These are phyloP conservation scores for Paraphoma chrysanthemicola DNA, from an alignment of 2,329 filamentous ascomycete genomes.

Conservation along the genomic window DNA sequence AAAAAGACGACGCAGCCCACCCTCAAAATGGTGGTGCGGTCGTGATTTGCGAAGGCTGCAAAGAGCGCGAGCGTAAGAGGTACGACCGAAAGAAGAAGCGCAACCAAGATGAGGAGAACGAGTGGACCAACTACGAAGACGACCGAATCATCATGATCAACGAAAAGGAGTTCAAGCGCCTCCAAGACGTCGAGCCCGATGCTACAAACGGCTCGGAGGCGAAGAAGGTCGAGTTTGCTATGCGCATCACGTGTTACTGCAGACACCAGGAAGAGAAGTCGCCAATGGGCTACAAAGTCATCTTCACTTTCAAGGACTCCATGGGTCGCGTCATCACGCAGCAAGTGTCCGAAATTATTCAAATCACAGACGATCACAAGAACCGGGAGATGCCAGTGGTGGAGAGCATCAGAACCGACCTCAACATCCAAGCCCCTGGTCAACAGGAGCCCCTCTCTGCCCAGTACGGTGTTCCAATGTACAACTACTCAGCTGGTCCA, in stretches of 20 bases:
- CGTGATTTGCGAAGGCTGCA: conserved; percentile 89
- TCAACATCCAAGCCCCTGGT: conserved; percentile 24
- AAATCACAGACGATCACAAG: conserved; percentile 98
- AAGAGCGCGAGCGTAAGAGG: conserved; percentile 87
- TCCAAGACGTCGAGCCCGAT: conserved; percentile 35
- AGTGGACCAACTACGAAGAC: conserved; percentile 66
- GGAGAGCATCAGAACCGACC: conserved; percentile 25
- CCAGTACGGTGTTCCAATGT: conserved; percentile 23
- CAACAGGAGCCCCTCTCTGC: conserved; percentile 18
- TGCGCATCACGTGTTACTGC: conserved; percentile 98
- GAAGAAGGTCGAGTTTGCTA: conserved; percentile 82
- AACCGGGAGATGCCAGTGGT: conserved; percentile 52
- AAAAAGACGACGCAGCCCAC: conserved; percentile 70
- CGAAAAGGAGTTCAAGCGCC: conserved; percentile 46
- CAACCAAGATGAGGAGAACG: conserved; percentile 81
- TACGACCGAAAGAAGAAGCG: conserved; percentile 95
- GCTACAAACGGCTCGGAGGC: conserved; percentile 48
- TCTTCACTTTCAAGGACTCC: conserved; percentile 91
- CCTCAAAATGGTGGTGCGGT: conserved; percentile 92
- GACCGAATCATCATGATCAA: conserved; percentile 53
- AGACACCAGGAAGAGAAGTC: conserved; percentile 92
- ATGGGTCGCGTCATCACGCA: conserved; percentile 80
- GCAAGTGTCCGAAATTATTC: conserved; percentile 77
- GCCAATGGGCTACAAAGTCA: conserved; percentile 77
- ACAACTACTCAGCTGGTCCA: conserved; percentile 30